Evolutionary conservation across 345 rosid genomes (phyloP), one percentile per base, ranked within the genome.

Genomic region (Jatropha curcas): DNA sequence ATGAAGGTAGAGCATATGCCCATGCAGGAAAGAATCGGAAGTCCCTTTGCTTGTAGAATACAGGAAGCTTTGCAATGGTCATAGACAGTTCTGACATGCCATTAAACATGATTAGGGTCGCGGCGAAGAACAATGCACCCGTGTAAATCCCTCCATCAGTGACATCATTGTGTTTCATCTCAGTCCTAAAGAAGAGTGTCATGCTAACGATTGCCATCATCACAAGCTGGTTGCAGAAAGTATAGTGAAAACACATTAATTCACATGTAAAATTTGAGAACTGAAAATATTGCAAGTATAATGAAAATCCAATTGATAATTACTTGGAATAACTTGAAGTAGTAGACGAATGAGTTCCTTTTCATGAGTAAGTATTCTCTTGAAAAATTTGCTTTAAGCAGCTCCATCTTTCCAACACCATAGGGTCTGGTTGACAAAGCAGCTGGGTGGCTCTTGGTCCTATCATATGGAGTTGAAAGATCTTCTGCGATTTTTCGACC

Each of bases 1-100:
- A 92, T 57, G 91, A 31, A 10, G 97, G 96, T 37, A 92, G 71
- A 71, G 92, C 80, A 80, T 86, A 90, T 5, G 87, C 84, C 97
- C 96, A 92, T 5, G 94, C 30, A 46, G 97, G 96, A 77, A 74
- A 90, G 84, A 90, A 92, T 39, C 79, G 79, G 11, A 85, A 83
- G 70, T 87, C 91, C 72, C 94, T 79, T 78, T 90, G 94, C 79
- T 90, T 92, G 87, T 82, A 92, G 71, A 92, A 92, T 67, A 90
- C 87, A 20, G 92, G 91, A 81, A 92, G 98, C 77, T 86, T 92
- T 52, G 80, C 84, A 41, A 92, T 83, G 35, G 94, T 86, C 90
- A 92, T 84, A 46, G 90, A 82, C 25, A 90, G 71, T 80, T 92
- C 97, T 0, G 92, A 60, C 86, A 89, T 78, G 33, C 96, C 90